Conservation (phyloP, 1,284 basidiomycete species). For the Boletellus dicymbophilus region DNA sequence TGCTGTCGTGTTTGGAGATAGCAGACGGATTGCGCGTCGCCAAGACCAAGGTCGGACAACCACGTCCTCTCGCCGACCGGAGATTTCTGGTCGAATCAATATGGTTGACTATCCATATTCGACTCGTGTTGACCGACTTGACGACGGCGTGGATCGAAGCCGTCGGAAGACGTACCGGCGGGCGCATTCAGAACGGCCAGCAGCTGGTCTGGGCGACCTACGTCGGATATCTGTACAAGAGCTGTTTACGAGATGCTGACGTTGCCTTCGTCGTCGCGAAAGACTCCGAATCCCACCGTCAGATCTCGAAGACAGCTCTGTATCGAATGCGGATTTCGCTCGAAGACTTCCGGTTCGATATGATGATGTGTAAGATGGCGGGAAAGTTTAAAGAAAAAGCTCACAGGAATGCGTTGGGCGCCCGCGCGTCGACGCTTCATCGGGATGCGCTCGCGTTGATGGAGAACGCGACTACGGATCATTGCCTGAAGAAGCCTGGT, state of each 20-base stretch:
- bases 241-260: slow-evolving; percentile 43
- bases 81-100: slow-evolving; percentile 49
- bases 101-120: slow-evolving; percentile 44
- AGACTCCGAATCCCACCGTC: slow-evolving; percentile 38
- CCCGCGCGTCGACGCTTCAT: slow-evolving; percentile 4
- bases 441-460: slow-evolving; percentile 5
- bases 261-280: slow-evolving; percentile 40
- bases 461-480: slow-evolving; percentile 11
- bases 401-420: slow-evolving; percentile 9
- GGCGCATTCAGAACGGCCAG: slow-evolving; percentile 15
- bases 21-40: slow-evolving; percentile 44
- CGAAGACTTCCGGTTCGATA: slow-evolving; percentile 36
- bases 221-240: slow-evolving; percentile 40
- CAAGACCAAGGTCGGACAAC: slow-evolving; percentile 43
- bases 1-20: slow-evolving; percentile 44
- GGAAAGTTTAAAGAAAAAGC: slow-evolving; percentile 10
- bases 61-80: slow-evolving; percentile 46
- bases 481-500: slow-evolving; percentile 16
- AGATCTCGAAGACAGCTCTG: slow-evolving; percentile 39
- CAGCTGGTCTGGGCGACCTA: slow-evolving; percentile 39
- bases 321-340: slow-evolving; percentile 39
- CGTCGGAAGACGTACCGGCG: slow-evolving; percentile 6
- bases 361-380: slow-evolving; percentile 25
- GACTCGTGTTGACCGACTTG: slow-evolving; percentile 40
- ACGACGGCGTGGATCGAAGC: slow-evolving; percentile 27